These are phyloP conservation scores for Tuber borchii DNA, from an alignment of 495 filamentous ascomycete genomes.

Conservation along the genomic window DNA sequence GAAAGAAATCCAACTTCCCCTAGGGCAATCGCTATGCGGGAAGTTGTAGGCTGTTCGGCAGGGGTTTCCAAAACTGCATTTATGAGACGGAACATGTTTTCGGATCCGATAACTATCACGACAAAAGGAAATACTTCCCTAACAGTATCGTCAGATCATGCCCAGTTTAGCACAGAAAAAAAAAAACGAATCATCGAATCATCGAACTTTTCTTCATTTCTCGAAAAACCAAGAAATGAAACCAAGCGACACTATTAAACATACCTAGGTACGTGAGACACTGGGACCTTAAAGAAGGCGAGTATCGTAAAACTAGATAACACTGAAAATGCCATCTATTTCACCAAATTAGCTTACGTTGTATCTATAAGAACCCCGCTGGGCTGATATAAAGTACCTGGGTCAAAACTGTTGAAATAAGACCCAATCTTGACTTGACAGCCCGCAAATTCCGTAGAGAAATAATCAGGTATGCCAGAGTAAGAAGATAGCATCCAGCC, in stretches of 20 bases:
- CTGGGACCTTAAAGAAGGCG: conserved; percentile 55
- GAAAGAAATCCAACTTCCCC: conserved; percentile 63
- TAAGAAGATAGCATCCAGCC: conserved; percentile 54
- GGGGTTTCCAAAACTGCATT: conserved; percentile 62
- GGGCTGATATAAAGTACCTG: conserved; percentile 43
- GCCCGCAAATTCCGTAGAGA: conserved; percentile 57
- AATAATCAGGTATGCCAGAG: conserved; percentile 53
- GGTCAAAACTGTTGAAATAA: conserved; percentile 58
- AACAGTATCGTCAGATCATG: conserved; percentile 23
- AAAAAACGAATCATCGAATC: background rate
- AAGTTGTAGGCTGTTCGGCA: conserved; percentile 53
- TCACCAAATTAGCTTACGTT: background rate
- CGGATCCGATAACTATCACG: conserved; percentile 62
- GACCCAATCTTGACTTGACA: conserved; percentile 60
- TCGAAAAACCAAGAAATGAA: conserved; percentile 42
- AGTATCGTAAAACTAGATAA: conserved; percentile 60
- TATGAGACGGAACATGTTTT: conserved; percentile 66
- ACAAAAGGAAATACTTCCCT: conserved; percentile 59
- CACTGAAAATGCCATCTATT: conserved; percentile 58
- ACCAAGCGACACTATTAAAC: conserved; percentile 13
- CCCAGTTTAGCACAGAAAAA: background rate
- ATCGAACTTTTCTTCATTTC: background rate
- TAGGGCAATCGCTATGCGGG: conserved; percentile 59
- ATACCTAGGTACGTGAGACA: conserved; percentile 55
- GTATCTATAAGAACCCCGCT: background rate